Evolutionary conservation across 768 basidiomycete genomes (phyloP).

Genomic region (Mycena epipterygia): DNA sequence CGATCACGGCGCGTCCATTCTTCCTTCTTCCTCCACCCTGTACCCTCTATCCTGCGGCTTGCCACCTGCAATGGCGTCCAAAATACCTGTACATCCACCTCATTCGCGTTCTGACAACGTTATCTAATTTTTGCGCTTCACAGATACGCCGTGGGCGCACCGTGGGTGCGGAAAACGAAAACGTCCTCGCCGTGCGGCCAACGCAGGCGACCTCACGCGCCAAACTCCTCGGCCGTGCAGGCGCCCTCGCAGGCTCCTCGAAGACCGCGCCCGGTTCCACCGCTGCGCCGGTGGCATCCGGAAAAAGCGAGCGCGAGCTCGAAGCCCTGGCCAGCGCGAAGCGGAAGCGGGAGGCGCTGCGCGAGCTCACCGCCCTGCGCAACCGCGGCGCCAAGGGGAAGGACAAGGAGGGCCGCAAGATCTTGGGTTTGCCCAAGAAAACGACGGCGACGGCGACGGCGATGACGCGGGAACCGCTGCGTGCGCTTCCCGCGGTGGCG

Average conservation of each 20-base stretch:
- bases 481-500: neutral
- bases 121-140: neutral
- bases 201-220: slow-evolving; percentile 12
- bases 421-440: slow-evolving; percentile 29
- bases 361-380: slow-evolving; percentile 25
- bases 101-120: too few relatives aligned
- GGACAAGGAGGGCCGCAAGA: slow-evolving; percentile 20
- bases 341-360: slow-evolving; percentile 33
- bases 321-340: slow-evolving; percentile 23
- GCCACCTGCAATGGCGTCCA: slow-evolving; percentile 29
- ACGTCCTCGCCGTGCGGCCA: neutral
- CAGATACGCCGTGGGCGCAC: slow-evolving; percentile 34
- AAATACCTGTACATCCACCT: slow-evolving; percentile 20
- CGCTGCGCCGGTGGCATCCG: slow-evolving; percentile 14
- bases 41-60: neutral
- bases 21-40: neutral
- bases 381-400: slow-evolving; percentile 2
- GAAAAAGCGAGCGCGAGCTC: slow-evolving; percentile 12
- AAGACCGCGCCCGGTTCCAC: neutral
- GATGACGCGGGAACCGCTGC: slow-evolving; percentile 1
- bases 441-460: neutral
- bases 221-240: slow-evolving; percentile 10
- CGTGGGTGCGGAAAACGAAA: slow-evolving; percentile 32
- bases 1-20: slow-evolving; percentile 8
- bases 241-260: neutral